Base-by-base conservation (phyloP, 345 rosid genomes). In the Lumnitzera racemosa region DNA sequence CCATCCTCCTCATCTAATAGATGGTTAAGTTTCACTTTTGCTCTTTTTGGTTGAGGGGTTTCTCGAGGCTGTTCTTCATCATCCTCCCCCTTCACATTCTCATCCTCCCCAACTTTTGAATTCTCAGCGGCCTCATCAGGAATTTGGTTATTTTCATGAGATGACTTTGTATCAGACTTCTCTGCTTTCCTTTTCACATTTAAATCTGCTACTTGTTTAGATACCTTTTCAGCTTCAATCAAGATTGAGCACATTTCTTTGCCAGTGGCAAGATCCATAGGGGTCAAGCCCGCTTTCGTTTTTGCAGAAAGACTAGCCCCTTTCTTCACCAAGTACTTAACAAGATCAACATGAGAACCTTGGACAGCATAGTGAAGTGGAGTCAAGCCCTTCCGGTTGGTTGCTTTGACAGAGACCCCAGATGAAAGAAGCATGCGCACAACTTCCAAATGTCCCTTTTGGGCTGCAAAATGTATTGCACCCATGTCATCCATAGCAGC, bases 401-500 rank as follows among this genome's bases (percentile, higher is more conserved):
- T 46, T 29, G 92, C 70, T 62, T 90, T 90, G 31, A 83, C 55
- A 3, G 99, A 83, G 50, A 61, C 95, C 7, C 97, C 97, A 2
- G 70, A 68, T 1, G 92, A 75, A 43, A 88, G 47, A 46, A 94
- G 76, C 46, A 72, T 76, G 55, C 80, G 70, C 41, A 86, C 92
- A 53, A 83, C 74, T 78, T 88, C 97, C 68, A 90, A 62, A 65
- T 90, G 96, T 15, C 97, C 97, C 71, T 90, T 94, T 53, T 88
- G 95, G n/a, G 91, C 79, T 17, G 97, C 99, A 79, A 94, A 94
- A 76, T 90, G 97, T 67, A 94, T 77, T 2, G 97, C 97, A 11
- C 96, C 90, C 97, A 90, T 90, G 72, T 94, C 95, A 66, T 94
- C 99, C 75, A 90, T 82, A 27, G 99, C 97, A 55, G 96, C 90